Conservation (phyloP, 2,329 filamentous ascomycete species). For the Alternaria solani region DNA sequence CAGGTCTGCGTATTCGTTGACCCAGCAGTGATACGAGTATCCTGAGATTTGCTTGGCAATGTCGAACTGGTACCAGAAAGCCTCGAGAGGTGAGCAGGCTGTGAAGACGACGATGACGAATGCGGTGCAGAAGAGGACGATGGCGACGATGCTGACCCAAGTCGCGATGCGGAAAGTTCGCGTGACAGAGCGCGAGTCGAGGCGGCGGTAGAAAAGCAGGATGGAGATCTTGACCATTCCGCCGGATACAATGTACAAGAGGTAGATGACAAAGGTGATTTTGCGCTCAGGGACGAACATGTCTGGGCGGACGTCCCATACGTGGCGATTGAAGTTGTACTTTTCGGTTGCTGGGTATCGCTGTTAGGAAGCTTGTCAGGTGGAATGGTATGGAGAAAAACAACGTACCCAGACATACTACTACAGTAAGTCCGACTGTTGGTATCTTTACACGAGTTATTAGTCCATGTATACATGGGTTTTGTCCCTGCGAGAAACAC, state of each 20-base stretch:
- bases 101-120: slow-evolving; percentile 22
- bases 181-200: slow-evolving; percentile 21
- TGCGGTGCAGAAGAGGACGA: slow-evolving; percentile 19
- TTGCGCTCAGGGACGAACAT: slow-evolving; percentile 20
- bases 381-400: not conserved
- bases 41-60: slow-evolving; percentile 4
- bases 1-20: slow-evolving; percentile 27
- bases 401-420: not conserved
- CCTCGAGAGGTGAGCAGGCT: slow-evolving; percentile 20
- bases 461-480: not conserved
- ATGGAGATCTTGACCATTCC: slow-evolving; percentile 37
- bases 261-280: slow-evolving; percentile 24
- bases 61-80: slow-evolving; percentile 30
- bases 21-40: slow-evolving; percentile 22
- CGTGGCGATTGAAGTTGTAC: slow-evolving; percentile 20
- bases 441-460: slow-evolving; percentile 5
- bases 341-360: slow-evolving; percentile 1
- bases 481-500: not conserved
- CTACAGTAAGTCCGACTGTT: slow-evolving; percentile 2
- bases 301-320: slow-evolving; percentile 24
- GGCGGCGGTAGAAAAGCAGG: slow-evolving; percentile 32
- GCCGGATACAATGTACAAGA: slow-evolving; percentile 21
- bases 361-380: not conserved
- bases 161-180: slow-evolving; percentile 20
- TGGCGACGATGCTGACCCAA: slow-evolving; percentile 24